Conservation (phyloP, 192 early-diverging fungal genomes). For the Backusella mclennaniae region DNA sequence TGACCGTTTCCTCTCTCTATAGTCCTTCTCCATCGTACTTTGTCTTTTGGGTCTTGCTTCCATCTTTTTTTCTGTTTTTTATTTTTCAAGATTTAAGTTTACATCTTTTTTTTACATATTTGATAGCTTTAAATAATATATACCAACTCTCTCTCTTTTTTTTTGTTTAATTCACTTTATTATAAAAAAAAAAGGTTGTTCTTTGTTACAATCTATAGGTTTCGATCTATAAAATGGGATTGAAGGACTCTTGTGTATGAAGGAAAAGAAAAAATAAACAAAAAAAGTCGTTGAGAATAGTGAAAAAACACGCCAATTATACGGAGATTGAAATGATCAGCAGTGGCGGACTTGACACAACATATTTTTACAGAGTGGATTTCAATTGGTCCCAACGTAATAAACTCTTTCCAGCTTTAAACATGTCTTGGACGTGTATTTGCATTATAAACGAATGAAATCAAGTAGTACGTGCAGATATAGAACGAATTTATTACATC, state of each 20-base stretch:
- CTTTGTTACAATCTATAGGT: not conserved
- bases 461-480: too few relatives aligned
- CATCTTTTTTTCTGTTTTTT: conserved; percentile 9
- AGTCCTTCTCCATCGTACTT: conserved; percentile 18
- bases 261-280: not conserved
- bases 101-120: not conserved
- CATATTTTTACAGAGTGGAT: too few relatives aligned
- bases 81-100: not conserved
- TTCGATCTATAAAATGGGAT: not conserved
- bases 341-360: too few relatives aligned
- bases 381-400: too few relatives aligned
- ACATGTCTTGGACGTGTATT: too few relatives aligned
- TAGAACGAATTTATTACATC: too few relatives aligned
- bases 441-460: too few relatives aligned
- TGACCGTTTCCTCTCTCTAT: conserved; percentile 25
- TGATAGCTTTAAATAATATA: not conserved
- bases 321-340: too few relatives aligned
- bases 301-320: too few relatives aligned
- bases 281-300: not conserved
- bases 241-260: not conserved
- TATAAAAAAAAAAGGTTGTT: not conserved
- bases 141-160: not conserved
- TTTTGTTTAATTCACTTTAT: not conserved
- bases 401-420: too few relatives aligned
- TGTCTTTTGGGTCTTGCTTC: conserved; percentile 29